These are phyloP conservation scores for Fraxinus velutina DNA, from an alignment of 305 asterid species.

Conservation along the genomic window DNA sequence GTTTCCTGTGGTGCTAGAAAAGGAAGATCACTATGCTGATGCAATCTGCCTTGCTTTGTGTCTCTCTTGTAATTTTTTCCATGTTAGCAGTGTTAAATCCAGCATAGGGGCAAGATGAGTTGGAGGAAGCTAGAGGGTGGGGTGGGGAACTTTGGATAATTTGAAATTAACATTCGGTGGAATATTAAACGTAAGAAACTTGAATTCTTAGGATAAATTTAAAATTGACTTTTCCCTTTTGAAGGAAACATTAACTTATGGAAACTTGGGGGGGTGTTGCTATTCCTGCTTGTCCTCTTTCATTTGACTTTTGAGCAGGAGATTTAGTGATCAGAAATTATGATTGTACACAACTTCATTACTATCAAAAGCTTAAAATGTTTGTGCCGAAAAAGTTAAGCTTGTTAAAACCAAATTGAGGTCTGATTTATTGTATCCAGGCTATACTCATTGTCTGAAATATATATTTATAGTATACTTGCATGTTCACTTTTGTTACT, in stretches of 20 bases:
- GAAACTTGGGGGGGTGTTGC: background rate
- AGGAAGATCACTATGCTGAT: background rate
- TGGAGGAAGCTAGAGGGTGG: background rate
- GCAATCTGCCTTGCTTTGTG: background rate
- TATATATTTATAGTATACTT: background rate
- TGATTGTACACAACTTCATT: background rate
- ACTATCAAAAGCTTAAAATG: conserved; percentile 10
- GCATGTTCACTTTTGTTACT: background rate
- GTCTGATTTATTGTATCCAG: background rate
- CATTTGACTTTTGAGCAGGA: background rate
- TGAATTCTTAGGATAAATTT: background rate
- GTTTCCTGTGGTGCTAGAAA: background rate
- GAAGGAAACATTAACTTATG: background rate
- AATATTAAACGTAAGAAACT: background rate
- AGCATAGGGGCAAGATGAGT: background rate
- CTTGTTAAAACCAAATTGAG: background rate
- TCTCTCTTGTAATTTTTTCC: background rate
- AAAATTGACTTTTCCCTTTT: background rate
- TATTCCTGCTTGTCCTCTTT: background rate
- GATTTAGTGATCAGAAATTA: conserved; percentile 8
- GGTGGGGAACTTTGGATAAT: background rate
- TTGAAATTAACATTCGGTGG: background rate
- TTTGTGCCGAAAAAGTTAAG: background rate
- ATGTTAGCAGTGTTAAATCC: background rate
- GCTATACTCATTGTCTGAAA: background rate